Percentiles rank a stretch among this genome's conserved stretches.
Evolutionary conservation across 208 protist species (phyloP).

Genomic region (Leishmania gerbilli): DNA sequence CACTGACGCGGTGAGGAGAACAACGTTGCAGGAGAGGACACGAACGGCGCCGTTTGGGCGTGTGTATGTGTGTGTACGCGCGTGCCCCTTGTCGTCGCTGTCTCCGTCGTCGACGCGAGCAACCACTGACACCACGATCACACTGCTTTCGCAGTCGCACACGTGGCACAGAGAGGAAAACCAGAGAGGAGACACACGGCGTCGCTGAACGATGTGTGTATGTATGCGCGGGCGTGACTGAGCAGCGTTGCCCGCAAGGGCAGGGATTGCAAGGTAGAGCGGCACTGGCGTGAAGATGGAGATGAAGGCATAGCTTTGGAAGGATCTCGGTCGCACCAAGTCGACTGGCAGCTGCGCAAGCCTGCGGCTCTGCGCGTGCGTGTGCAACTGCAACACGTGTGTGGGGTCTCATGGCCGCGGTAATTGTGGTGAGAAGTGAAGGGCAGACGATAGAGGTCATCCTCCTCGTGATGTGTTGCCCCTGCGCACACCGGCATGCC

Average conservation of each 20-base stretch:
- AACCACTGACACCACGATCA: background rate
- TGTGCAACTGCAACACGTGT: background rate
- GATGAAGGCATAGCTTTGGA: background rate
- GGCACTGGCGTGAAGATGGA: background rate
- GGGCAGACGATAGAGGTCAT: background rate
- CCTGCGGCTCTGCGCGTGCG: background rate
- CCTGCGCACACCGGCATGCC: background rate
- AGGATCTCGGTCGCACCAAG: background rate
- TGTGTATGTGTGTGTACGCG: background rate
- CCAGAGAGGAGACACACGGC: background rate
- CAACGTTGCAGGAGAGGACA: too few species aligned
- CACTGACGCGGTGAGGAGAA: too few species aligned
- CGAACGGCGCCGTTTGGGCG: background rate
- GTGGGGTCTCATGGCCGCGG: background rate
- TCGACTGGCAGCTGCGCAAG: background rate
- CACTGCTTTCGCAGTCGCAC: too few species aligned
- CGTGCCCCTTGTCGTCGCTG: background rate
- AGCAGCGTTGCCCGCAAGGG: background rate
- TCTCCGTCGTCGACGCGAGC: background rate
- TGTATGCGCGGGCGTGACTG: background rate
- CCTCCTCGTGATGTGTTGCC: background rate
- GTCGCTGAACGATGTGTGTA: background rate
- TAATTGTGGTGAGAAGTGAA: background rate
- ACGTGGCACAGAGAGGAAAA: background rate
- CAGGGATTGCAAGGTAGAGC: background rate